Conservation (phyloP, 2,329 filamentous ascomycete genomes). For the Xylaria digitata region DNA sequence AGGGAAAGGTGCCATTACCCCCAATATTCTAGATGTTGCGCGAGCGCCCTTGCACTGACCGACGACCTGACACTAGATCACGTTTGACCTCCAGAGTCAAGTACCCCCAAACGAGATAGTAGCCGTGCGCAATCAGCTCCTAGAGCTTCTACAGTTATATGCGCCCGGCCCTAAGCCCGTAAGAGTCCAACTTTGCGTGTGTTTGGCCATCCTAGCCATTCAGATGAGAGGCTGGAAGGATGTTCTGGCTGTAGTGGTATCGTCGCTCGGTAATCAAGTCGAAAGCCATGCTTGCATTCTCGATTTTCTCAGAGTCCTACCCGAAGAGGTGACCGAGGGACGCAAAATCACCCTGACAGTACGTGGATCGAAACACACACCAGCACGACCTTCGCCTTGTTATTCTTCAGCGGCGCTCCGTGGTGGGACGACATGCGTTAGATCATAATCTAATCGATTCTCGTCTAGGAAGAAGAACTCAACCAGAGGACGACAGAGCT, state of each 20-base stretch:
- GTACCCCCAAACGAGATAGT: conserved; percentile 79
- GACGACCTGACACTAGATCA: conserved; percentile 72
- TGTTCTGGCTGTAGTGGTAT: conserved; percentile 84
- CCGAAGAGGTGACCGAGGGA: conserved; percentile 98
- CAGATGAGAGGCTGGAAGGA: conserved; percentile 97
- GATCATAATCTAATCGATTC: conserved; percentile 59
- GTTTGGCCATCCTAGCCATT: conserved; percentile 92
- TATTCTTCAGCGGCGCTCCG: conserved; percentile 44
- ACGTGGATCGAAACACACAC: conserved; percentile 75
- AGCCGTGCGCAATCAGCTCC: conserved; percentile 83
- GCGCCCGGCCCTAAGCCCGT: conserved; percentile 85
- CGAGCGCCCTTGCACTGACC: conserved; percentile 35
- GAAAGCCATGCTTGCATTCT: conserved; percentile 87
- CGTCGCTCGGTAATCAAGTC: conserved; percentile 78
- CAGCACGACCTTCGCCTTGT: conserved; percentile 55
- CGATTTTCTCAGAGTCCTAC: conserved; percentile 95
- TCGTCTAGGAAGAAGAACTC: conserved; percentile 92
- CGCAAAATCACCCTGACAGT: conserved; percentile 99
- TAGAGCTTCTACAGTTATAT: conserved; percentile 83
- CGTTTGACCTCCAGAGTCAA: conserved; percentile 90
- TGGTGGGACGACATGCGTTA: conserved; percentile 49
- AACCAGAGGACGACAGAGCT: conserved; percentile 85
- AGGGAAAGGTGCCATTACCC: conserved; percentile 82
- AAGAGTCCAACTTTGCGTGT: conserved; percentile 92
- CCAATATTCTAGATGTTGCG: conserved; percentile 11